These are phyloP conservation scores for Ophiostoma australiae DNA, from an alignment of 2,329 filamentous ascomycete genomes.

Conservation along the genomic window DNA sequence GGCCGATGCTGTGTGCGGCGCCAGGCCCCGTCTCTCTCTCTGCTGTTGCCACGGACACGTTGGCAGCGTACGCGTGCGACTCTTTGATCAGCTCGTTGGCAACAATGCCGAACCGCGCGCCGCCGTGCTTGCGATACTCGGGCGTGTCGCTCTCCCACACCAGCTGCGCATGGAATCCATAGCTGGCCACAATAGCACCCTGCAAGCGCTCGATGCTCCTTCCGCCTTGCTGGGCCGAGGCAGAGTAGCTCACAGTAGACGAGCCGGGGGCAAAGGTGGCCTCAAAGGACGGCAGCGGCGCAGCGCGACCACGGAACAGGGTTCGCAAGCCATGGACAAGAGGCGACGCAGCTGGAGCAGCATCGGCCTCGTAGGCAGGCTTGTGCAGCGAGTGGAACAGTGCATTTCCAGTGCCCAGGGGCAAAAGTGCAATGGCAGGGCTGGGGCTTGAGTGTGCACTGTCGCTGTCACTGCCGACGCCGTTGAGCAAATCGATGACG, in stretches of 20 bases:
- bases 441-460: constrained; percentile 21
- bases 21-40: neutral
- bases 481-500: constrained; percentile 75
- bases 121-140: constrained; percentile 71
- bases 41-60: constrained; percentile 31
- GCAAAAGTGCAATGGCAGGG: constrained; percentile 51
- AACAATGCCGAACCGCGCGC: constrained; percentile 77
- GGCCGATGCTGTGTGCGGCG: constrained; percentile 19
- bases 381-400: constrained; percentile 60
- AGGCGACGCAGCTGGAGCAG: constrained; percentile 35
- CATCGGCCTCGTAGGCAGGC: constrained; percentile 43
- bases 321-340: constrained; percentile 52
- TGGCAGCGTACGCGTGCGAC: constrained; percentile 47
- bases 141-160: constrained; percentile 87
- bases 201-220: constrained; percentile 44
- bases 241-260: constrained; percentile 36
- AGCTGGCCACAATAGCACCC: constrained; percentile 77
- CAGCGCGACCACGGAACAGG: constrained; percentile 53
- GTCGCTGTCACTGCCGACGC: constrained; percentile 32
- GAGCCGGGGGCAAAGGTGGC: constrained; percentile 58
- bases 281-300: constrained; percentile 57
- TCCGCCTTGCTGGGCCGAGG: neutral
- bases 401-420: constrained; percentile 62
- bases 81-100: constrained; percentile 65
- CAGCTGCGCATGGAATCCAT: constrained; percentile 82